Conservation (phyloP, 2,329 filamentous ascomycete species). For the Colletotrichum sp. region DNA sequence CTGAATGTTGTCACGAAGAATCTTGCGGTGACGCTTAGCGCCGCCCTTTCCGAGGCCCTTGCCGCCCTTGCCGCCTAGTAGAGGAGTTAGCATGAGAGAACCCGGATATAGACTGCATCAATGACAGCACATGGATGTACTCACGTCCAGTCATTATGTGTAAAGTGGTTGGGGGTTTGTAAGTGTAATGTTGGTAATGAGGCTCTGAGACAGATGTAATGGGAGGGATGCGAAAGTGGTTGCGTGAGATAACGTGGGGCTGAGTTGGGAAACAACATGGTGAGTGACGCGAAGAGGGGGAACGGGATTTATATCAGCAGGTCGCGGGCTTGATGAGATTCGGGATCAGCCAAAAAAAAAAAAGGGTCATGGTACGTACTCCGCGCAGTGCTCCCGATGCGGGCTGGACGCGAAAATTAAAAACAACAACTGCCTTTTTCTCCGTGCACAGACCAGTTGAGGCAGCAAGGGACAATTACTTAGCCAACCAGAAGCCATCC, state of each 20-base stretch:
- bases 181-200: neutral
- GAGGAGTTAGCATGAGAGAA: neutral
- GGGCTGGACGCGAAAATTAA: neutral
- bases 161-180: neutral
- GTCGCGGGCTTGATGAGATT: constrained; percentile 1
- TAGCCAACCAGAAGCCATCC: neutral
- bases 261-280: neutral
- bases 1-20: constrained; percentile 99
- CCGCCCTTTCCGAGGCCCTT: constrained; percentile 98
- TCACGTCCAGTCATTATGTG: constrained; percentile 76
- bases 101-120: neutral
- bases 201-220: neutral
- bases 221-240: neutral
- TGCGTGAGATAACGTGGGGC: constrained; percentile 8
- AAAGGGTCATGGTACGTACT: neutral
- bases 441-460: neutral
- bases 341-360: constrained; percentile 20
- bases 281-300: constrained; percentile 1
- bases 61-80: constrained; percentile 86
- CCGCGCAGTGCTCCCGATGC: neutral
- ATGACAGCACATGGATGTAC: constrained; percentile 35
- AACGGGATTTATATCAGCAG: constrained; percentile 17
- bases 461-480: neutral
- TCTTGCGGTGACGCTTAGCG: constrained; percentile 99
- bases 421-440: neutral